Evolutionary conservation across 345 rosid genomes (phyloP), one percentile per base, ranked within the genome.

Genomic region (Microcos paniculata): DNA sequence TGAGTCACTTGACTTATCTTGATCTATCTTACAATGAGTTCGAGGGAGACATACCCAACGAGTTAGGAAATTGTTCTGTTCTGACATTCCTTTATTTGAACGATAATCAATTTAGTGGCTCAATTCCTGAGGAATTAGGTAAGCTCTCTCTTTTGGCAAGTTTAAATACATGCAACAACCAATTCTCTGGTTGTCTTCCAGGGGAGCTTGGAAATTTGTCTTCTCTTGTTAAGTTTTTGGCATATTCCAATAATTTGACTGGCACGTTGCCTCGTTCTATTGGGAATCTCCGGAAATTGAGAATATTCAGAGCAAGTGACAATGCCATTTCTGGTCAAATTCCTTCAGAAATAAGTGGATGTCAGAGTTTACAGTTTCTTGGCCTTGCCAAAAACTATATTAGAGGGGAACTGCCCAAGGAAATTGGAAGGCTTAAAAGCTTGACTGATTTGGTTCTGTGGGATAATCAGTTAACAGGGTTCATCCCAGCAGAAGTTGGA

Each of bases 371-470:
- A 85, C 80, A 57, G 83, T 75, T 87, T 55, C 87, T 95, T 51
- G 97, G 98, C 74, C 90, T 95, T 70, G 98, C 99, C 11, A 97
- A 91, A 72, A 95, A 93, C 74, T 18, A 77, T 42, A 73, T 95
- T 4, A 86, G 86, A 28, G 97, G 92, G 16, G 88, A 87, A 74
- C 77, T 95, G 73, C 97, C 99, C 5, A 86, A 73, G 85, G 97
- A 89, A 61, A 80, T 93, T 58, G 99, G 99, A 73, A 84, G 73
- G 91, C 89, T 95, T 2, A 74, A 76, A 35, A 82, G 79, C 38
- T 86, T 95, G 85, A 80, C 85, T 31, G 96, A 88, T 73, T 51
- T 95, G 75, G 80, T 91, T 72, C 86, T 95, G 4, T 88, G 89
- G 98, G 82, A 82, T 52, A 95, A 95, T 80, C 88, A 82, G 81